phyloP scores from a whole-genome alignment of 2,329 filamentous ascomycete species.

The Penicillium hesseltinei region DNA sequence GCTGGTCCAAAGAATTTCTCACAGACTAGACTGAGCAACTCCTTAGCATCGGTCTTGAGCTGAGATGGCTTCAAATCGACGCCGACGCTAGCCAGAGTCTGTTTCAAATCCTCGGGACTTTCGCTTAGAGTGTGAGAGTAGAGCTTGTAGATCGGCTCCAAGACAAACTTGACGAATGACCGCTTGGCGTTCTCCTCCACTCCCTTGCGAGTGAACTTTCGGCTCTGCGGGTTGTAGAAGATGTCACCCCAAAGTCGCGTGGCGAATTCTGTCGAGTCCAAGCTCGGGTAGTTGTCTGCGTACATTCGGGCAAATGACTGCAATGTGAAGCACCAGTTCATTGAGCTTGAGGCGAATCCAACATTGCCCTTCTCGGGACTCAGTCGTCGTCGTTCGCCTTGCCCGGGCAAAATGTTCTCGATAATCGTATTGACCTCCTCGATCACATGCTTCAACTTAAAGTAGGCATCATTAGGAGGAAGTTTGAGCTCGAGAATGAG shows the following conservation, averaged over 20 bases:
- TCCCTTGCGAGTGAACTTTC: constrained; percentile 86
- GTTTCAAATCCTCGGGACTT: constrained; percentile 77
- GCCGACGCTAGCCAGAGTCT: constrained; percentile 73
- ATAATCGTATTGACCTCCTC: constrained; percentile 98
- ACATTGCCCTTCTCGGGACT: constrained; percentile 98
- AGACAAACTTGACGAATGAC: constrained; percentile 88
- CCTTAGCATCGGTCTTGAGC: constrained; percentile 84
- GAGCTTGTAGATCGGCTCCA: constrained; percentile 97
- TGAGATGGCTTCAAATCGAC: constrained; percentile 90
- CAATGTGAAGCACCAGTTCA: constrained; percentile 96
- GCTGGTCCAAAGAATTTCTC: constrained; percentile 93
- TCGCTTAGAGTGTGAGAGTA: constrained; percentile 94
- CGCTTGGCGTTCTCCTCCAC: constrained; percentile 76
- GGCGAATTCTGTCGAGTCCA: constrained; percentile 81
- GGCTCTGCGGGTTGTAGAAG: constrained; percentile 87
- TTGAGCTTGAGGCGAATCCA: constrained; percentile 87
- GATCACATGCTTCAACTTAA: constrained; percentile 98
- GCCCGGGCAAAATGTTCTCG: constrained; percentile 78
- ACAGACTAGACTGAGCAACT: constrained; percentile 83
- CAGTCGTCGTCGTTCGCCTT: constrained; percentile 73
- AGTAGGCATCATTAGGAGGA: constrained; percentile 93
- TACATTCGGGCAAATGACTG: constrained; percentile 97
- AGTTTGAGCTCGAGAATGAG: constrained; percentile 91
- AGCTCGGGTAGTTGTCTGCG: constrained; percentile 76
- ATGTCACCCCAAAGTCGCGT: constrained; percentile 91